phyloP scores from a whole-genome alignment of 495 filamentous ascomycete species.

The Xylaria scruposa region DNA sequence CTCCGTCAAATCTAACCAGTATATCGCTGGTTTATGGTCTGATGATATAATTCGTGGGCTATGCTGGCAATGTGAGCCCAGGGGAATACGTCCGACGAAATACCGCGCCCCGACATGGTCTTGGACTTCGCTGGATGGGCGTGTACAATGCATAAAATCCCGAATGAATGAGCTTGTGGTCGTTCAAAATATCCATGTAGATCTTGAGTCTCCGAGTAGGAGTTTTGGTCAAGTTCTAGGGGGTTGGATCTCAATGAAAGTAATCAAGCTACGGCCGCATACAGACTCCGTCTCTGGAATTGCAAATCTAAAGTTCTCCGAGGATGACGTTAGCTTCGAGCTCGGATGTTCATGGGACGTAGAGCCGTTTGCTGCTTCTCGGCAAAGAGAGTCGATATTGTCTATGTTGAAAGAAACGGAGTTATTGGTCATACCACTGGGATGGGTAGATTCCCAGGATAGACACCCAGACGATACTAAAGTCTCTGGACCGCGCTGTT shows the following conservation, averaged over 20 bases:
- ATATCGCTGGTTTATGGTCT: not conserved
- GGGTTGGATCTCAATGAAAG: not conserved
- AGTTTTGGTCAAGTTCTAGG: not conserved
- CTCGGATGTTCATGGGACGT: not conserved
- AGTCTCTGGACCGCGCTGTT: not conserved
- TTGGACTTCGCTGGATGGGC: not conserved
- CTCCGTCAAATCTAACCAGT: not conserved
- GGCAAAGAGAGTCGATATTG: not conserved
- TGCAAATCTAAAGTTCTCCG: not conserved
- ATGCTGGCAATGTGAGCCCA: not conserved
- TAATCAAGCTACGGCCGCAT: not conserved
- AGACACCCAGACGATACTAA: not conserved
- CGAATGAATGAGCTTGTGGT: not conserved
- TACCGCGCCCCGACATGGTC: conserved; percentile 9
- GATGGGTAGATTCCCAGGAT: not conserved
- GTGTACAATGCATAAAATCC: not conserved
- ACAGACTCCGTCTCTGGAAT: not conserved
- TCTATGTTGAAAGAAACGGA: not conserved
- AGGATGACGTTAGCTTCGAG: not conserved
- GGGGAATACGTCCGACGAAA: not conserved
- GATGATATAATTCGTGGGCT: not conserved
- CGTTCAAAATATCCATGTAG: not conserved
- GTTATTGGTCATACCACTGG: not conserved
- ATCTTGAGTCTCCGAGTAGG: not conserved
- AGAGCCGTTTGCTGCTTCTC: not conserved